Conservation (phyloP, 176 grass and related monocot genomes). For the Oryza coarctata region DNA sequence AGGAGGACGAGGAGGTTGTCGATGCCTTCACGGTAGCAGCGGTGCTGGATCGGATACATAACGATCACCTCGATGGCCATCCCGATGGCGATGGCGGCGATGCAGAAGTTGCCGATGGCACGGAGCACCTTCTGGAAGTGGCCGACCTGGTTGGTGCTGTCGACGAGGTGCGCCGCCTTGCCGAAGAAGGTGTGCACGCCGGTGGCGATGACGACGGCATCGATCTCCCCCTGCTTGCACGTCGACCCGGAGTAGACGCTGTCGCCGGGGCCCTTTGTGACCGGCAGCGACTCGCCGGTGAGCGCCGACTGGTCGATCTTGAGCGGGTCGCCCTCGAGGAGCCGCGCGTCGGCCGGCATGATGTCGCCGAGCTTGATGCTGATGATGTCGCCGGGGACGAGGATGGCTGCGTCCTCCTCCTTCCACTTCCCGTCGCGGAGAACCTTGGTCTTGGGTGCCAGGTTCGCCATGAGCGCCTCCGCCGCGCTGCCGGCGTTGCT, state of each 20-base stretch:
- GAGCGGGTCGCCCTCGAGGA: conserved; percentile 76
- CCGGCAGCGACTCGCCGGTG: conserved; percentile 83
- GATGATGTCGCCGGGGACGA: conserved; percentile 86
- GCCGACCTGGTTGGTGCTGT: conserved; percentile 88
- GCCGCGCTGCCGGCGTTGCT: conserved; percentile 84
- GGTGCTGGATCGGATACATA: conserved; percentile 85
- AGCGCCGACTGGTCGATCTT: conserved; percentile 96
- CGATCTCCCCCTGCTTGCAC: conserved; percentile 94
- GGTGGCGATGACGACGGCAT: conserved; percentile 84
- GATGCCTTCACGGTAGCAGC: conserved; percentile 81
- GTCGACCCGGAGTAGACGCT: conserved; percentile 88
- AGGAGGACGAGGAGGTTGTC: conserved; percentile 94
- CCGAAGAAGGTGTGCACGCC: conserved; percentile 99
- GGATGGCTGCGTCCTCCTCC: conserved; percentile 68
- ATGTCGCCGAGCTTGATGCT: conserved; percentile 93
- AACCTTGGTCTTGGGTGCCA: conserved; percentile 85
- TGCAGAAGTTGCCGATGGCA: conserved; percentile 98
- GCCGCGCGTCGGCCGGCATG: conserved; percentile 72
- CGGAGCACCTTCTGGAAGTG: conserved; percentile 93
- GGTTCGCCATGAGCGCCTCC: conserved; percentile 86
- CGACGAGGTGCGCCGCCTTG: conserved; percentile 91
- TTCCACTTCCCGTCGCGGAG: conserved; percentile 71
- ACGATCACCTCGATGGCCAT: conserved; percentile 65
- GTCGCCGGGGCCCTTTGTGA: conserved; percentile 62
- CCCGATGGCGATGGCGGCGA: conserved; percentile 64